Evolutionary conservation across 371 early-diverging fungal species (phyloP).

Genomic region (Mortierella sp.): DNA sequence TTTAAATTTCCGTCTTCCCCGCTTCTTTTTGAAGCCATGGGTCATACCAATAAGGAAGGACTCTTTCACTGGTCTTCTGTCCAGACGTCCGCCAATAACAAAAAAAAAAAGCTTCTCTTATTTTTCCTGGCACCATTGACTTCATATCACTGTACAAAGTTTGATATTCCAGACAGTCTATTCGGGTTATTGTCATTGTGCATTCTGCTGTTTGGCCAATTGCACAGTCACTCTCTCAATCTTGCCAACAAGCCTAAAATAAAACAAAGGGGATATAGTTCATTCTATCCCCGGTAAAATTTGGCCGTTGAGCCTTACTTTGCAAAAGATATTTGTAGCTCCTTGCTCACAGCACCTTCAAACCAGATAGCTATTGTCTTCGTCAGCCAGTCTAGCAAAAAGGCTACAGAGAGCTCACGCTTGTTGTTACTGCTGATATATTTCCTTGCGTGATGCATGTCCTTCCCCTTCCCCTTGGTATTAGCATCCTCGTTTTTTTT

Average conservation of each 20-base stretch:
- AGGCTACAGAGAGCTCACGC: not conserved
- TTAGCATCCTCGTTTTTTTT: not conserved
- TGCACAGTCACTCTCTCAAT: conserved; percentile 1
- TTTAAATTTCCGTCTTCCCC: conserved; percentile 1
- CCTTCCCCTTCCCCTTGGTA: not conserved
- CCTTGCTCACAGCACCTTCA: not conserved
- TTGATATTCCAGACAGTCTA: not conserved
- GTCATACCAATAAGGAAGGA: conserved; percentile 12
- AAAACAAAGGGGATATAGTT: conserved; percentile 2
- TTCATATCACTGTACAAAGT: not conserved
- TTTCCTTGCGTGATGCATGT: too few relatives aligned
- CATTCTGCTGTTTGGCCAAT: conserved; percentile 3
- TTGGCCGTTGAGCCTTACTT: conserved; percentile 26
- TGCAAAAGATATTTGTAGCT: not conserved
- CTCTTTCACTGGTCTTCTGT: not conserved
- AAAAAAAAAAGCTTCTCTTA: too few relatives aligned
- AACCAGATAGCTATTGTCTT: not conserved
- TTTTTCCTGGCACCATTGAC: not conserved
- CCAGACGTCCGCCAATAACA: not conserved
- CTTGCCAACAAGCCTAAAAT: conserved; percentile 2
- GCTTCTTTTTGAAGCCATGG: conserved; percentile 5
- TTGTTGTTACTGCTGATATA: not conserved
- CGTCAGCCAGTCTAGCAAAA: not conserved
- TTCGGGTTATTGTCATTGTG: not conserved
- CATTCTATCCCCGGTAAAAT: conserved; percentile 17